These are phyloP conservation scores for Debaryomycetaceae sp. DNA, from an alignment of 1,139 yeast species.

Conservation along the genomic window DNA sequence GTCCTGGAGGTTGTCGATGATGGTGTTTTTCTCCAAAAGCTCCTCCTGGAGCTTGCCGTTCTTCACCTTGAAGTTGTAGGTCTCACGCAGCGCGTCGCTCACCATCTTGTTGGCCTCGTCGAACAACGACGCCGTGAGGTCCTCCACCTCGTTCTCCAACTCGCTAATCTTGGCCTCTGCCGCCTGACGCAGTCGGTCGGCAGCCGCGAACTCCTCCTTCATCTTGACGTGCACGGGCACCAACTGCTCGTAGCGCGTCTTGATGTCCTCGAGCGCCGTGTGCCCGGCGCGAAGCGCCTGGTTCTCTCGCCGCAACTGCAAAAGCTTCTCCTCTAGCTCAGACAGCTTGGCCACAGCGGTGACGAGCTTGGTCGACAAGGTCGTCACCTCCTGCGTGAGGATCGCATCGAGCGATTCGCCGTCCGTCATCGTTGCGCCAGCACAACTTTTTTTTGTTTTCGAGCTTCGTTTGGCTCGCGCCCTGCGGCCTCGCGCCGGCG, in stretches of 20 bases:
- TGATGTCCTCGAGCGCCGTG: slow-evolving; percentile 15
- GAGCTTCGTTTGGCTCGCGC: too few relatives aligned
- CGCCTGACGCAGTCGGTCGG: slow-evolving; percentile 33
- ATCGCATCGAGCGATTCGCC: slow-evolving; percentile 26
- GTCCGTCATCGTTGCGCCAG: too few relatives aligned
- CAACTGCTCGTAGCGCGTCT: slow-evolving; percentile 26
- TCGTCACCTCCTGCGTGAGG: slow-evolving; percentile 51
- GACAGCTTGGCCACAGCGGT: slow-evolving; percentile 60
- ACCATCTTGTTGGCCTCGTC: slow-evolving; percentile 83
- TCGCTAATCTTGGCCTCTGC: slow-evolving; percentile 58
- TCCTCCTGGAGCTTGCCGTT: slow-evolving; percentile 61
- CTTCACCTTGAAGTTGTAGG: slow-evolving; percentile 47
- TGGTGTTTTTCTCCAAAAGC: slow-evolving; percentile 64
- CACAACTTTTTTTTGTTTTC: slow-evolving; percentile 4
- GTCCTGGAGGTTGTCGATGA: slow-evolving; percentile 61
- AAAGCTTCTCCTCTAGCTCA: slow-evolving; percentile 42
- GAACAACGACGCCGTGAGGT: slow-evolving; percentile 67
- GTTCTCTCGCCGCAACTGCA: slow-evolving; percentile 31
- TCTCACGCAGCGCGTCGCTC: slow-evolving; percentile 60
- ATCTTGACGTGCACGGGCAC: slow-evolving; percentile 27
- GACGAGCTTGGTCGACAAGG: slow-evolving; percentile 55
- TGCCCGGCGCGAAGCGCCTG: slow-evolving; percentile 19
- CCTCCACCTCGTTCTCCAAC: slow-evolving; percentile 70
- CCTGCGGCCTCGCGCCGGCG: too few relatives aligned
- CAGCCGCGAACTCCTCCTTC: slow-evolving; percentile 27